phyloP scores from a whole-genome alignment of 2,329 filamentous ascomycete genomes.

The Cadophora malorum region DNA sequence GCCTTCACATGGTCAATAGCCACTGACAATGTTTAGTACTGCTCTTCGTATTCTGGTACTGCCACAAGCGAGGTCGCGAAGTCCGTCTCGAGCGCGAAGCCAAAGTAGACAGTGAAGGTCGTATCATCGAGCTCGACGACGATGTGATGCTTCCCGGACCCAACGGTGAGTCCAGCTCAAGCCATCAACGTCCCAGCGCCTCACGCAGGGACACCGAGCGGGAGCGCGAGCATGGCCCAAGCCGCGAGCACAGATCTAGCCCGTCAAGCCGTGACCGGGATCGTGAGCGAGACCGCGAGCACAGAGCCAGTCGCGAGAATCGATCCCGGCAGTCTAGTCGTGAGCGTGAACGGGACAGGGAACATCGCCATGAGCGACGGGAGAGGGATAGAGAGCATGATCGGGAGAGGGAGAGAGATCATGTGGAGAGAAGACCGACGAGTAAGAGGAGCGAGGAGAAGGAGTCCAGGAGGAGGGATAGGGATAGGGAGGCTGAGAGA shows the following conservation, averaged over 20 bases:
- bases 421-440: slow-evolving; percentile 17
- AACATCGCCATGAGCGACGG: slow-evolving; percentile 4
- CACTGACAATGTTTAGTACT: slow-evolving; percentile 59
- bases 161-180: slow-evolving; percentile 20
- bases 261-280: slow-evolving; percentile 19
- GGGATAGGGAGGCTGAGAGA: slow-evolving; percentile 16
- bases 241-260: slow-evolving; percentile 8
- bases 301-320: slow-evolving; percentile 15
- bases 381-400: slow-evolving; percentile 18
- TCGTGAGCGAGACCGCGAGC: slow-evolving; percentile 7
- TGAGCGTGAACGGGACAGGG: slow-evolving; percentile 6
- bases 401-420: slow-evolving; percentile 20
- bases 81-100: slow-evolving; percentile 63
- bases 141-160: slow-evolving; percentile 32
- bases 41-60: slow-evolving; percentile 97
- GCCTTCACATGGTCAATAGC: slow-evolving; percentile 16
- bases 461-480: slow-evolving; percentile 6
- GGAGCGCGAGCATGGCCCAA: slow-evolving; percentile 4
- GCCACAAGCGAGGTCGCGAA: slow-evolving; percentile 92
- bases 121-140: slow-evolving; percentile 38
- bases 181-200: not conserved
- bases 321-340: slow-evolving; percentile 13
- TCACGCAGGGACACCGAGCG: slow-evolving; percentile 20
- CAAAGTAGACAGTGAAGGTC: slow-evolving; percentile 37
- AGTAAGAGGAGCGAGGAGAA: slow-evolving; percentile 24